Percentiles rank a stretch among this genome's conserved stretches.
Evolutionary conservation across 345 rosid genomes (phyloP).

Genomic region (Bruguiera sexangula): DNA sequence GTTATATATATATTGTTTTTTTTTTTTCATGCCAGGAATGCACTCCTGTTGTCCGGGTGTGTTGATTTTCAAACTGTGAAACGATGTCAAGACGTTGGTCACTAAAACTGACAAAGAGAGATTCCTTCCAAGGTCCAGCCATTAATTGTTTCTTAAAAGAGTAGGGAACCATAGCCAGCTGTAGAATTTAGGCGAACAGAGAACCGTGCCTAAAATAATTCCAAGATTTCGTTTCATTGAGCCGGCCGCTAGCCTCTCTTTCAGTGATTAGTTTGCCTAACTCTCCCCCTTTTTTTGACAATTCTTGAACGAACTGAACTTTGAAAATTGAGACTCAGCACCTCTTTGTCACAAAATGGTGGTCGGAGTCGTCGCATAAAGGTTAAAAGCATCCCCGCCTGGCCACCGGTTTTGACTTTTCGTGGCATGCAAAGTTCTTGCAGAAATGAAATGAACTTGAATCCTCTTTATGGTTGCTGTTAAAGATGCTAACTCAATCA

Average conservation of each 20-base stretch:
- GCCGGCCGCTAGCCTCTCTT: not conserved
- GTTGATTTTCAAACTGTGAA: too few relatives aligned
- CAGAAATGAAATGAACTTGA: slow-evolving; percentile 15
- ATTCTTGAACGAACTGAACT: not conserved
- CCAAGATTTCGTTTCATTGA: not conserved
- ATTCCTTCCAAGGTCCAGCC: too few relatives aligned
- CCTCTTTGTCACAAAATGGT: slow-evolving; percentile 1
- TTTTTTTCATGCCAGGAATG: too few relatives aligned
- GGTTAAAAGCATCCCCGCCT: not conserved
- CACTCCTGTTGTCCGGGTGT: too few relatives aligned
- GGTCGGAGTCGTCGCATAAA: not conserved
- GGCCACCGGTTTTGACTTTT: slow-evolving; percentile 19
- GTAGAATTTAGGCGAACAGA: too few relatives aligned
- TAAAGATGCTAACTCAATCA: not conserved
- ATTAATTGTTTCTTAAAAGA: too few relatives aligned
- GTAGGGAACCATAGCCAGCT: too few relatives aligned
- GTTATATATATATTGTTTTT: too few relatives aligned
- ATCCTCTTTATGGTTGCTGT: not conserved
- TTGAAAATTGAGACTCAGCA: not conserved
- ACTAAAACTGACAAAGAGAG: too few relatives aligned
- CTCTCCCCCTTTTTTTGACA: slow-evolving; percentile 9
- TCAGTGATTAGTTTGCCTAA: slow-evolving; percentile 9
- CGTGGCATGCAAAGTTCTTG: not conserved
- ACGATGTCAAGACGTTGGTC: too few relatives aligned
- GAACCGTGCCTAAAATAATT: not conserved